These are phyloP conservation scores for Tuber melanosporum DNA, from an alignment of 495 filamentous ascomycete species.

Conservation along the genomic window DNA sequence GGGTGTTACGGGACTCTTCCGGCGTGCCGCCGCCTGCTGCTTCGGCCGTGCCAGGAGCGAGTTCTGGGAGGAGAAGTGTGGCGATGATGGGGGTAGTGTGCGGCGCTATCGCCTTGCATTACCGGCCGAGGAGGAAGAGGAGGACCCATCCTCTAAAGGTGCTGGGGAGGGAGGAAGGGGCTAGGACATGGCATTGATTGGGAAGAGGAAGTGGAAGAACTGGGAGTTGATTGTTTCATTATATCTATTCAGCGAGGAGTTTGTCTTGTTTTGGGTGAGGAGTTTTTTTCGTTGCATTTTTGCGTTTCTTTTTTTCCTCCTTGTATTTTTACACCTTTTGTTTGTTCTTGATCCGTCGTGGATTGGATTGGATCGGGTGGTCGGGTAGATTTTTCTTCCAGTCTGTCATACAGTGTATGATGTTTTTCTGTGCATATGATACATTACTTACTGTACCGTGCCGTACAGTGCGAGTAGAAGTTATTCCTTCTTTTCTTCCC, in stretches of 20 bases:
- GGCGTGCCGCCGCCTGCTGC: constrained; percentile 14
- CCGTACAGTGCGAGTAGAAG: background rate
- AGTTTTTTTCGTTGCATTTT: constrained; percentile 7
- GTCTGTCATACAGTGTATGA: background rate
- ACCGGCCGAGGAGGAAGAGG: constrained; percentile 26
- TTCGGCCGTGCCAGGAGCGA: constrained; percentile 20
- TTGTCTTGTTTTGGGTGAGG: constrained; percentile 8
- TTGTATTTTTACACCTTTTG: constrained; percentile 21
- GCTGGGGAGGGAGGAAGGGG: constrained; percentile 13
- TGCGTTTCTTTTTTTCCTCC: constrained; percentile 8
- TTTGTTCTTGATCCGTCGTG: background rate
- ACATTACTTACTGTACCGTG: background rate
- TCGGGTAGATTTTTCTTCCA: background rate
- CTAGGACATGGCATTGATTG: constrained; percentile 4
- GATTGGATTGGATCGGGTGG: background rate
- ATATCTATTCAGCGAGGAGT: constrained; percentile 2
- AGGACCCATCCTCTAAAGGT: constrained; percentile 1
- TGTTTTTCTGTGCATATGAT: background rate
- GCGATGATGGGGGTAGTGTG: constrained; percentile 33
- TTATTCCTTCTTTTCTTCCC: background rate
- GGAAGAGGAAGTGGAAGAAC: background rate
- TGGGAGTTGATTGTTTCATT: background rate
- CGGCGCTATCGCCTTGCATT: constrained; percentile 31
- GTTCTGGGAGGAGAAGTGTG: constrained; percentile 35
- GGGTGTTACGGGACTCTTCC: background rate